Evolutionary conservation across 352 stramenopile genomes (phyloP), one percentile per base, ranked within the genome.

Genomic region (Pythium guiyangense): DNA sequence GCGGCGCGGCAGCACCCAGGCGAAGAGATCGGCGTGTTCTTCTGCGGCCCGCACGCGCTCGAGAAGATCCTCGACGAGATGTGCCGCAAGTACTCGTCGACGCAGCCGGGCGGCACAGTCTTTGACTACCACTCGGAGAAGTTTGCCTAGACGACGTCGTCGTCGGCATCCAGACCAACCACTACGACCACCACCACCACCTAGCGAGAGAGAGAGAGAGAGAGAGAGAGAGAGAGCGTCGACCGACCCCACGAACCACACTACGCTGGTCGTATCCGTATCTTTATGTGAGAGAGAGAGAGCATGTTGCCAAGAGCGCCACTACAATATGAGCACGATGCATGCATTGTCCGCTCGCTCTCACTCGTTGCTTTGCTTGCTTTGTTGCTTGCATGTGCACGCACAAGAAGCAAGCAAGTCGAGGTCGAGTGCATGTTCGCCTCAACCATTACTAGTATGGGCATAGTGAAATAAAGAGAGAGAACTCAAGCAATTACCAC

Each of bases 71-170:
- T 96, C 25, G 70, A 73, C 48, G 81, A 79, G 37, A 84, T 77
- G 66, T 90, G 80, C 68, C 73, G 77, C 47, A 72, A 81, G 51
- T 86, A 86, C 55, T 88, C 80, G 58, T 86, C 78, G 20, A 74
- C 60, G 14, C 54, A 64, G 22, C 56, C 62, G 6, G 70, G 76
- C 22, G 82, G 82, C 54, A 88, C 79, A 18, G 57, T 84, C 31
- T 92, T 92, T 52, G 82, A 92, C 69, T 92, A 88, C 64, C 82
- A 92, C 69, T 92, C 82, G 62, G 82, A 92, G 67, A 92, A 92
- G 60, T 92, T 92, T 61, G 66, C 74, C 53, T 90, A 82, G 67
- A 50, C 40, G 31, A 49, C 44, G n/a, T n/a, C n/a, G n/a, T n/a
- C n/a, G n/a, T n/a, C n/a, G n/a, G n/a, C n/a, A n/a, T n/a, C n/a